These are phyloP conservation scores for Eleusine coracana DNA, from an alignment of 176 grass and related monocot species.

Conservation along the genomic window DNA sequence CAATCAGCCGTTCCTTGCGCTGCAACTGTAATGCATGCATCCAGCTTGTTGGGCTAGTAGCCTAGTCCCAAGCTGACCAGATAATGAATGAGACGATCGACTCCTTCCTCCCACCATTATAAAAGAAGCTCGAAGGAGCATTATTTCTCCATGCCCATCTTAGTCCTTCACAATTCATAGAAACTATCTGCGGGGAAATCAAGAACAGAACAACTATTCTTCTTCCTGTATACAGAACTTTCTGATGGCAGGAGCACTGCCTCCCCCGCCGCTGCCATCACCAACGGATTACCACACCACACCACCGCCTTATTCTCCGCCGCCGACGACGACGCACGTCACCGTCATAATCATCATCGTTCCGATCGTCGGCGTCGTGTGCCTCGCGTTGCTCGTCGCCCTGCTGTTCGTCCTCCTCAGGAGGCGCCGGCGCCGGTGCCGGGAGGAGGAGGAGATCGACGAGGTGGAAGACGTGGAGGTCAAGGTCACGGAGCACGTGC, in stretches of 20 bases:
- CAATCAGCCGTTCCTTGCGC: background rate
- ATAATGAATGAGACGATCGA: background rate
- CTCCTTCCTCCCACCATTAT: background rate
- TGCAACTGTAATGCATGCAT: slow-evolving; percentile 34
- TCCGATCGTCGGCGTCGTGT: slow-evolving; percentile 33
- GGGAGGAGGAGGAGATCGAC: slow-evolving; percentile 15
- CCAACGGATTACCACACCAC: background rate
- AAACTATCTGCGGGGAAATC: background rate
- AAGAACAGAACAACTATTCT: slow-evolving; percentile 16
- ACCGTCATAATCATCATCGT: slow-evolving; percentile 31
- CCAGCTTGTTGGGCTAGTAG: background rate
- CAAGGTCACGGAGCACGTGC: slow-evolving; percentile 35
- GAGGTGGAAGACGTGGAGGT: slow-evolving; percentile 46
- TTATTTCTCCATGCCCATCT: background rate
- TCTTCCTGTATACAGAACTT: background rate
- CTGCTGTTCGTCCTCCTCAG: slow-evolving; percentile 23
- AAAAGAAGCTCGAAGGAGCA: slow-evolving; percentile 21
- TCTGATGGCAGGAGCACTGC: background rate
- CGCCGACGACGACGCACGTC: slow-evolving; percentile 22
- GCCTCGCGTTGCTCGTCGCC: slow-evolving; percentile 20
- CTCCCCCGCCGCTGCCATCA: background rate
- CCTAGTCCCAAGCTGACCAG: background rate
- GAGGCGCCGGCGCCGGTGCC: background rate
- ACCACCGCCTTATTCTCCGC: background rate
- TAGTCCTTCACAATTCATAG: background rate